phyloP scores from a whole-genome alignment of 805 yeast genomes.

The Metschnikowia proteae region DNA sequence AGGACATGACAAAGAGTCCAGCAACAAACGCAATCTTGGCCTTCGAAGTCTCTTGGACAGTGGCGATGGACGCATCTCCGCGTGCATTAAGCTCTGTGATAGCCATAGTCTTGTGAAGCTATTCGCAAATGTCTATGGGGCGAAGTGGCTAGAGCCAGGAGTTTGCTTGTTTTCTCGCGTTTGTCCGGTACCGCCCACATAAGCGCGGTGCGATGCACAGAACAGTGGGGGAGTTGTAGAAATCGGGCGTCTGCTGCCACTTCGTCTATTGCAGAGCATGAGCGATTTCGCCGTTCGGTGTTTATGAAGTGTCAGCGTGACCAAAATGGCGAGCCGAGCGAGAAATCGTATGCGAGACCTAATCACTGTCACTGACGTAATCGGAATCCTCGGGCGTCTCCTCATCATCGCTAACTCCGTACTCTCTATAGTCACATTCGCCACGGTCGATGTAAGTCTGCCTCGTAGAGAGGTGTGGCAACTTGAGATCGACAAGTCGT shows the following conservation, averaged over 20 bases:
- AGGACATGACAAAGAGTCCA: slow-evolving; percentile 31
- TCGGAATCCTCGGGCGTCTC: slow-evolving; percentile 19
- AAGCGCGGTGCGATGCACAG: neutral
- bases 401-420: slow-evolving; percentile 31
- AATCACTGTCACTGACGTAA: slow-evolving; percentile 41
- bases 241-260: no score
- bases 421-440: slow-evolving; percentile 35
- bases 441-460: slow-evolving; percentile 41
- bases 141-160: neutral
- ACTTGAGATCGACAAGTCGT: slow-evolving; percentile 66
- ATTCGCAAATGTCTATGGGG: neutral
- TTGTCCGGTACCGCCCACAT: neutral
- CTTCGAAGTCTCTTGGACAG: slow-evolving; percentile 26
- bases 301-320: no score
- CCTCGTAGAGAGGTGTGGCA: slow-evolving; percentile 58
- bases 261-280: no score
- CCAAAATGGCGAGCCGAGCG: no score
- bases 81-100: slow-evolving; percentile 30
- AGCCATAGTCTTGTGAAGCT: slow-evolving; percentile 23
- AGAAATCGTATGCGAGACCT: slow-evolving; percentile 1
- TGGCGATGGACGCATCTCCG: slow-evolving; percentile 21
- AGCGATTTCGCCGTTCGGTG: no score
- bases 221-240: neutral
- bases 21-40: slow-evolving; percentile 37
- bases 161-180: neutral